phyloP scores from a whole-genome alignment of 495 filamentous ascomycete genomes.

The Talaromyces borbonicus region DNA sequence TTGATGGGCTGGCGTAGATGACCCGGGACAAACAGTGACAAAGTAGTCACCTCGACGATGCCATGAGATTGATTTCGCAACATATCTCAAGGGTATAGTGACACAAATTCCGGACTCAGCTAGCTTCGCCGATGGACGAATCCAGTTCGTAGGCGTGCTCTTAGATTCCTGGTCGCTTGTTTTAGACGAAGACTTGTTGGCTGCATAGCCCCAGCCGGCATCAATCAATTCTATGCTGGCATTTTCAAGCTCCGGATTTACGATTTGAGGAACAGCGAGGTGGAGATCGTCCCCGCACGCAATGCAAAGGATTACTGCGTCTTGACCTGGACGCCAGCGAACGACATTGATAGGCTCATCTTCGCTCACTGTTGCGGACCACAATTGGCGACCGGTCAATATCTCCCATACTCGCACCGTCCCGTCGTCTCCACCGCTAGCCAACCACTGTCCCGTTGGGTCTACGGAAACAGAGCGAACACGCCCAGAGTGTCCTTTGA shows the following conservation, averaged over 20 bases:
- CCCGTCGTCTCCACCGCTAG: slow-evolving; percentile 91
- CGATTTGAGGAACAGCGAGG: slow-evolving; percentile 66
- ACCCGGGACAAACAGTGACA: slow-evolving; percentile 72
- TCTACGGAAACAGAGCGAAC: slow-evolving; percentile 75
- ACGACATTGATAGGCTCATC: slow-evolving; percentile 81
- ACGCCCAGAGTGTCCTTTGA: slow-evolving; percentile 78
- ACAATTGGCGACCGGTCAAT: slow-evolving; percentile 75
- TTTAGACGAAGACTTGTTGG: slow-evolving; percentile 50
- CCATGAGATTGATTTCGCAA: slow-evolving; percentile 87
- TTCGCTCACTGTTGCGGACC: slow-evolving; percentile 68
- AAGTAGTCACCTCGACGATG: slow-evolving; percentile 94
- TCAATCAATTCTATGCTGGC: slow-evolving; percentile 67
- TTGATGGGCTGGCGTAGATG: slow-evolving; percentile 50
- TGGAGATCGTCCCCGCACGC: slow-evolving; percentile 78
- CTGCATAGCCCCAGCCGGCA: slow-evolving; percentile 83
- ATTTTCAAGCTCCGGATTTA: slow-evolving; percentile 61
- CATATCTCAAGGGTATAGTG: slow-evolving; percentile 67
- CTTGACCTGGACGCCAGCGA: slow-evolving; percentile 79
- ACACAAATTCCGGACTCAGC: slow-evolving; percentile 69
- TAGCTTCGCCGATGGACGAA: slow-evolving; percentile 62
- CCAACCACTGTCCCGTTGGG: slow-evolving; percentile 66
- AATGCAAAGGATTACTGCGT: slow-evolving; percentile 70
- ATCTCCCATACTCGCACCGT: slow-evolving; percentile 89
- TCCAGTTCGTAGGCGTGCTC: slow-evolving; percentile 70
- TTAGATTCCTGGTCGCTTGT: slow-evolving; percentile 56